Base-by-base conservation (phyloP, 1,139 yeast species). In the Saccharomyces uvarum region DNA sequence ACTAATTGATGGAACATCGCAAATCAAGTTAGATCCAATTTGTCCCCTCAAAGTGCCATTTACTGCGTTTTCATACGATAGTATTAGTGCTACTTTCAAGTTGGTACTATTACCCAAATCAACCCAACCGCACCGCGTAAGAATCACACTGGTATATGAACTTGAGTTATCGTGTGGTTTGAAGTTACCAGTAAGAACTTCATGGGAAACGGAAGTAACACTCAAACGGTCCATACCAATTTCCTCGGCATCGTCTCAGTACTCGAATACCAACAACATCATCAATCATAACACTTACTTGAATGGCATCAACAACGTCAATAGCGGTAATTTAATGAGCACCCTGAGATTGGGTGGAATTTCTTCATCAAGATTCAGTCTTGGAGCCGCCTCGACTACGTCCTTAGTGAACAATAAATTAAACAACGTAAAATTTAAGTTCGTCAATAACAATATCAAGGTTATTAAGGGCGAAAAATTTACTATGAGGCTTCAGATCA, bases 171-270 rank as follows among this genome's bases (percentile, higher is more conserved):
- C 49, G 32, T 28, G 42, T 29, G 50, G 26, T 24, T 49, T 41
- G 38, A 54, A 19, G 42, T 51, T 63, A 48, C 65, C 65, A 3
- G 58, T 67, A 14, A 47, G 56, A 4, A 68, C 72, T 4, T 48
- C 61, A 14, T 68, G 72, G 72, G 68, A 67, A 50, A 67, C 71
- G 3, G 71, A 67, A 38, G 64, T 68, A 3, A 63, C 70, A 2
- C 51, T 66, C 21, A 64, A 65, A 55, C 59, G 55, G 44, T 56
- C 60, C n/a, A 49, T 51, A 32, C 53, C 50, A n/a, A 51, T 50
- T 24, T 54, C 57, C 2, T 54, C 59, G 2, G 54, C 59, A 9
- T 62, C 66, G 7, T 62, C 54, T 2, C 14, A 53, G 14, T 31
- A 31, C 9, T 48, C 24, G 16, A 31, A 11, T 21, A 19, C 24